These are phyloP conservation scores for Vanderwaltozyma polyspora DNA, from an alignment of 805 yeast genomes.

Conservation along the genomic window DNA sequence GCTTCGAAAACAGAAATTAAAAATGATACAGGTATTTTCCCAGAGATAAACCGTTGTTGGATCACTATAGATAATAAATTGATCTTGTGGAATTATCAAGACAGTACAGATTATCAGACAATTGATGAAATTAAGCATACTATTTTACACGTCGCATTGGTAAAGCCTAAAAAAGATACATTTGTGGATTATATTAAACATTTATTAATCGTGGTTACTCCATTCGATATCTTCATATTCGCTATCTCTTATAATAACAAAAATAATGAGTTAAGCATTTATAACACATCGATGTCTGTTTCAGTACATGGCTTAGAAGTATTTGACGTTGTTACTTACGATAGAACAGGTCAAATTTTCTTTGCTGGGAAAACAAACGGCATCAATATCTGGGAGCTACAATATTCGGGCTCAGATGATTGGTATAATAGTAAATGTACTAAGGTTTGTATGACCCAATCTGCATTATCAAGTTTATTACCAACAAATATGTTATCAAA, in stretches of 20 bases:
- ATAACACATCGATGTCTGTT: conserved; percentile 73
- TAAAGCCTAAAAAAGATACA: conserved; percentile 70
- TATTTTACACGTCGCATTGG: conserved; percentile 62
- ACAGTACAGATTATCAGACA: conserved; percentile 56
- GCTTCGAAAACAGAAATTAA: conserved; percentile 53
- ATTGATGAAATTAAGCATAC: conserved; percentile 76
- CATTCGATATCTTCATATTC: conserved; percentile 62
- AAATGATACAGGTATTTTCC: conserved; percentile 73
- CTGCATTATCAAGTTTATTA: conserved; percentile 41
- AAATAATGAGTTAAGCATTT: conserved; percentile 49
- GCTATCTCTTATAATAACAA: conserved; percentile 48
- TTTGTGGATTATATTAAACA: conserved; percentile 71
- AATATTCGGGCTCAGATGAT: conserved; percentile 69
- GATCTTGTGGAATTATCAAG: conserved; percentile 70
- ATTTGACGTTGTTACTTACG: conserved; percentile 46
- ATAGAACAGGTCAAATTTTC: conserved; percentile 65
- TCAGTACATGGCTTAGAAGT: conserved; percentile 70
- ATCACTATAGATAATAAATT: conserved; percentile 70
- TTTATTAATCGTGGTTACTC: conserved; percentile 67
- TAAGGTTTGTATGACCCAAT: conserved; percentile 72
- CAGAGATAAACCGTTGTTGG: conserved; percentile 78
- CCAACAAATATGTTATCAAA: conserved; percentile 30
- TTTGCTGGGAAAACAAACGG: conserved; percentile 77
- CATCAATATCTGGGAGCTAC: conserved; percentile 73
- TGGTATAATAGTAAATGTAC: conserved; percentile 77